phyloP scores from a whole-genome alignment of 441 rosid species.

The Eutrema salsugineum region DNA sequence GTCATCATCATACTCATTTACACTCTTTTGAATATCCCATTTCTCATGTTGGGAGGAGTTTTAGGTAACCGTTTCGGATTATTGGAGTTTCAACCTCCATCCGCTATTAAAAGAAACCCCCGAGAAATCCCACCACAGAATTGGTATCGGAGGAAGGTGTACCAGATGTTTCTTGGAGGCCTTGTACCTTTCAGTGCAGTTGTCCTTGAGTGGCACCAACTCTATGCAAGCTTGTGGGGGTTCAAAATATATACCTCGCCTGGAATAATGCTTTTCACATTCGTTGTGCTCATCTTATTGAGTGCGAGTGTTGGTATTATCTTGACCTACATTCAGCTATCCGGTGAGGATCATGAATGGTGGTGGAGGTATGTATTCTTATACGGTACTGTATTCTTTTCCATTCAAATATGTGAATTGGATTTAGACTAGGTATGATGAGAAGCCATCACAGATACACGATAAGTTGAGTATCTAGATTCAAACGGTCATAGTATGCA shows the following conservation, averaged over 20 bases:
- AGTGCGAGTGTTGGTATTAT: conserved; percentile 56
- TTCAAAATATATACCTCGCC: conserved; percentile 65
- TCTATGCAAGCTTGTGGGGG: conserved; percentile 76
- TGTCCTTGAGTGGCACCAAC: conserved; percentile 61
- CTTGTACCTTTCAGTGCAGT: conserved; percentile 66
- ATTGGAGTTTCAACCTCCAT: conserved; percentile 56
- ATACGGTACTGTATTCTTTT: background rate
- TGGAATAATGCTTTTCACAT: conserved; percentile 51
- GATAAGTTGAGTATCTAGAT: background rate
- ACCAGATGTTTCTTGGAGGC: conserved; percentile 70
- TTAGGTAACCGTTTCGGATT: conserved; percentile 56
- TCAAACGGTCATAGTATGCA: background rate
- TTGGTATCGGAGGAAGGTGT: conserved; percentile 66
- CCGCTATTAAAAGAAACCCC: conserved; percentile 48
- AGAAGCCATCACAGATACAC: background rate
- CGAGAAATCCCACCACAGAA: conserved; percentile 57
- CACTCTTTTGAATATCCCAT: conserved; percentile 47
- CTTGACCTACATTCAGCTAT: conserved; percentile 77
- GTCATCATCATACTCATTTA: conserved; percentile 52
- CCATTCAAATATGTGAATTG: background rate
- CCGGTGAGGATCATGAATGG: conserved; percentile 85
- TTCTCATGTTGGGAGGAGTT: conserved; percentile 71
- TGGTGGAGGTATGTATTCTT: conserved; percentile 80
- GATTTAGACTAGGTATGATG: background rate
- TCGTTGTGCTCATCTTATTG: conserved; percentile 54